These are phyloP conservation scores for Zostera marina DNA, from an alignment of 116 monocot species.

Conservation along the genomic window DNA sequence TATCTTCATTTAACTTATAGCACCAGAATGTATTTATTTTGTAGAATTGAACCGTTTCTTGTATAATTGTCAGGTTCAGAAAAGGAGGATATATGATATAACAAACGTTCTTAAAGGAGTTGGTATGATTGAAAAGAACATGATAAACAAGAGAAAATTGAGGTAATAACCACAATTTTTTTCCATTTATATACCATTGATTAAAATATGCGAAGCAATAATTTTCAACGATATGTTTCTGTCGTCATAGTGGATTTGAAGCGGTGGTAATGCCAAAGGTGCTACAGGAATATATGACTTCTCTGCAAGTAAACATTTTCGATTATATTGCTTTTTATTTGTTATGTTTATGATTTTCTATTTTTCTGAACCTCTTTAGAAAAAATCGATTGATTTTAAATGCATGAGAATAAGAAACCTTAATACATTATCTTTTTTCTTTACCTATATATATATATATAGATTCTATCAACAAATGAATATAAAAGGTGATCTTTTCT, in stretches of 20 bases:
- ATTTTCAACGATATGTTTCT: neutral
- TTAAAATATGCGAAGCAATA: neutral
- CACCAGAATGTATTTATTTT: neutral
- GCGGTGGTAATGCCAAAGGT: slow-evolving; percentile 76
- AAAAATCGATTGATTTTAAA: too few species aligned
- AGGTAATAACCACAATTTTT: slow-evolving; percentile 29
- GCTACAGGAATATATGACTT: slow-evolving; percentile 35
- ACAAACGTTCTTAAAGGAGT: slow-evolving; percentile 98
- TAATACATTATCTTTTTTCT: too few species aligned
- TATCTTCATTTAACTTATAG: neutral
- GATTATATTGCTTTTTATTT: too few species aligned
- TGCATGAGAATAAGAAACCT: too few species aligned
- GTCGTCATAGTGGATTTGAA: slow-evolving; percentile 37
- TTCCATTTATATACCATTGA: neutral
- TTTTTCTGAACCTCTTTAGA: too few species aligned
- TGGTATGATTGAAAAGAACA: slow-evolving; percentile 74
- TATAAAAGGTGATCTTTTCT: too few species aligned
- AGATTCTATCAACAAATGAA: too few species aligned
- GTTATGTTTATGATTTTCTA: too few species aligned
- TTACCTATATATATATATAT: too few species aligned
- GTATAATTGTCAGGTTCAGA: slow-evolving; percentile 56
- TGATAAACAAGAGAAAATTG: slow-evolving; percentile 85
- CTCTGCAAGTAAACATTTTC: slow-evolving; percentile 15
- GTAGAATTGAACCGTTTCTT: neutral
- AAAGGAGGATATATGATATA: slow-evolving; percentile 98